Conservation (phyloP, 2,329 filamentous ascomycete species). For the Fusarium decemcellulare region DNA sequence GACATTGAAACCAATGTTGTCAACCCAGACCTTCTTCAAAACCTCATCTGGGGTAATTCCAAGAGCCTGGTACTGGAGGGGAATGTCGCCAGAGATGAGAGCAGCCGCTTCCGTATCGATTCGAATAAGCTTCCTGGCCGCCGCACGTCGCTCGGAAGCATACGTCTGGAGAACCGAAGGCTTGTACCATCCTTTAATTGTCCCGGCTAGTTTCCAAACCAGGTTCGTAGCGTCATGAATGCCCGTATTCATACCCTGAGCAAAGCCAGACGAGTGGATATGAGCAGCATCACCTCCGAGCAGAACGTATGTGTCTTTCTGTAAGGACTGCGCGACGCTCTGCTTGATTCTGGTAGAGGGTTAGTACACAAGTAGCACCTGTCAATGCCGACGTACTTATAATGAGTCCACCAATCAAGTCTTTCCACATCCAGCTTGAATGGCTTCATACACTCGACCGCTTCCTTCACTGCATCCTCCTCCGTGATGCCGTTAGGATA, state of each 20-base stretch:
- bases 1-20: slow-evolving; percentile 68
- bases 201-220: slow-evolving; percentile 62
- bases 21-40: neutral
- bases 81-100: slow-evolving; percentile 57
- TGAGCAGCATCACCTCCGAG: slow-evolving; percentile 63
- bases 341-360: neutral
- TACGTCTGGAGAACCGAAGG: slow-evolving; percentile 56
- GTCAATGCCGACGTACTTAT: neutral
- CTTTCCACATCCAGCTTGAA: neutral
- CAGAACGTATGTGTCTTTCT: neutral
- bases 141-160: slow-evolving; percentile 53
- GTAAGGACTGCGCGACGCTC: neutral
- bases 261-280: slow-evolving; percentile 62
- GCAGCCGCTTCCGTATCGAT: slow-evolving; percentile 57
- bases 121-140: slow-evolving; percentile 55
- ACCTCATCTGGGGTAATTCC: neutral
- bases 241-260: slow-evolving; percentile 66
- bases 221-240: slow-evolving; percentile 65
- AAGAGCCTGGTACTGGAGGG: slow-evolving; percentile 53
- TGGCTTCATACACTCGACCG: no score
- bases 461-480: no score
- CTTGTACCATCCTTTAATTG: slow-evolving; percentile 42
- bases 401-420: neutral
- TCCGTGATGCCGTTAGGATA: no score
- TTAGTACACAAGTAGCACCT: neutral